Percentiles rank a stretch among this genome's conserved stretches.
Conservation (phyloP, 768 basidiomycete genomes). For the Pholiota molesta region DNA sequence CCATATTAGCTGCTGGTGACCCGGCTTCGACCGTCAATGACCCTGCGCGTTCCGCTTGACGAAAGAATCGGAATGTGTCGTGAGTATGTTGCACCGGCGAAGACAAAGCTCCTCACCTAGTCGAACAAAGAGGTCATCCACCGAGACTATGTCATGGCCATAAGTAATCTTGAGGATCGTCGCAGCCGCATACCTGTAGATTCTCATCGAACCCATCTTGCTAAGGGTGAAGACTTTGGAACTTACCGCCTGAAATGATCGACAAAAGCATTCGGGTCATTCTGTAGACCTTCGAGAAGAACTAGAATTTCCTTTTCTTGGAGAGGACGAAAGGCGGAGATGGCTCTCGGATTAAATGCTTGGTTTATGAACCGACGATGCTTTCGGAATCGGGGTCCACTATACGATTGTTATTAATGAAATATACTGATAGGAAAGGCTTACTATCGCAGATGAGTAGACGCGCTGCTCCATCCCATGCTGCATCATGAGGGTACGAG, state of each 20-base stretch:
- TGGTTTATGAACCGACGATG: conserved; percentile 55
- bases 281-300: conserved; percentile 42
- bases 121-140: conserved; percentile 45
- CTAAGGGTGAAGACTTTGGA: background rate
- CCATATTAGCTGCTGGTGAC: conserved; percentile 47
- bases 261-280: conserved; percentile 40
- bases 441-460: conserved; percentile 51
- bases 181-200: conserved; percentile 45
- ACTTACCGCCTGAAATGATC: conserved; percentile 47
- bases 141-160: conserved; percentile 45
- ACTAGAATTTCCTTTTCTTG: conserved; percentile 45
- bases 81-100: background rate
- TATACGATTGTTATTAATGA: conserved; percentile 20
- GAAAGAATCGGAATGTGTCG: background rate
- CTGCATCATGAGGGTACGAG: conserved; percentile 25
- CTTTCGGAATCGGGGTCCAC: conserved; percentile 54
- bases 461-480: conserved; percentile 53
- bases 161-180: conserved; percentile 54
- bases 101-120: conserved; percentile 35
- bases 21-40: conserved; percentile 49
- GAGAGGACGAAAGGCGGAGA: conserved; percentile 40
- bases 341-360: conserved; percentile 47
- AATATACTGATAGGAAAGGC: conserved; percentile 20
- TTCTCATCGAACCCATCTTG: background rate
- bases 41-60: conserved; percentile 46